phyloP scores from a whole-genome alignment of 2,329 filamentous ascomycete species.

The Lecanicillium sp. region DNA sequence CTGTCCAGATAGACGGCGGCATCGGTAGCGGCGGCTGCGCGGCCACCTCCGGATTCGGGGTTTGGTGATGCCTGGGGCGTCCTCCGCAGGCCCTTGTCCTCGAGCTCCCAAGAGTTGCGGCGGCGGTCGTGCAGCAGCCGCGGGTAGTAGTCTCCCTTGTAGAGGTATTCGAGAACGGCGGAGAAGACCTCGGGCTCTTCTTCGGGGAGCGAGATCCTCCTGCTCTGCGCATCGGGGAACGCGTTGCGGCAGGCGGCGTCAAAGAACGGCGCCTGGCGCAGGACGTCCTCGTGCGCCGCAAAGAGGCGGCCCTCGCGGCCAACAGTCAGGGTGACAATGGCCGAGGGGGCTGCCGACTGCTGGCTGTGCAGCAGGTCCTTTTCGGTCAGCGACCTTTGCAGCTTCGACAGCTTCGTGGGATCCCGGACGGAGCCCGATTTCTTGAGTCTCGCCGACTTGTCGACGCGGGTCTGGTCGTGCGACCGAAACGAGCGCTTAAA shows the following conservation, averaged over 20 bases:
- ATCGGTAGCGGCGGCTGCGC: conserved; percentile 38
- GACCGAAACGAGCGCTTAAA: conserved; percentile 88
- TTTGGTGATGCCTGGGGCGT: conserved; percentile 45
- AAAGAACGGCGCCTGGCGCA: conserved; percentile 81
- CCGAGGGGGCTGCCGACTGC: conserved; percentile 37
- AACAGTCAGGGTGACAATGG: conserved; percentile 82
- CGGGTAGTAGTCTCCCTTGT: conserved; percentile 94
- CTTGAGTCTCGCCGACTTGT: conserved; percentile 82
- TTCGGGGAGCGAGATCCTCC: conserved; percentile 64
- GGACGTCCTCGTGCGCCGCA: conserved; percentile 89
- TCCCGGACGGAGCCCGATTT: conserved; percentile 52
- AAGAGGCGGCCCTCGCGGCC: conserved; percentile 82
- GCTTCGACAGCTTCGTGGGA: conserved; percentile 71
- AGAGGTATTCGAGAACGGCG: conserved; percentile 90
- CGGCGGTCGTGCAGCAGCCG: conserved; percentile 81
- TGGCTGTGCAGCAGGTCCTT: conserved; percentile 22
- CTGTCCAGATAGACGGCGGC: conserved; percentile 63
- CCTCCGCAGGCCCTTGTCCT: conserved; percentile 48
- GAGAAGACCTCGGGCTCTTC: conserved; percentile 91
- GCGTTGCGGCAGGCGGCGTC: conserved; percentile 62
- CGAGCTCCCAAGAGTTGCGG: conserved; percentile 82
- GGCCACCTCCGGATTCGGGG: conserved; percentile 36
- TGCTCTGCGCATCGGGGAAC: conserved; percentile 68
- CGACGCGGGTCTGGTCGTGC: conserved; percentile 64
- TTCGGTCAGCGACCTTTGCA: conserved; percentile 73